Evolutionary conservation across 177 flowering plant genomes (phyloP).

Genomic region (Vitis hybrid): DNA sequence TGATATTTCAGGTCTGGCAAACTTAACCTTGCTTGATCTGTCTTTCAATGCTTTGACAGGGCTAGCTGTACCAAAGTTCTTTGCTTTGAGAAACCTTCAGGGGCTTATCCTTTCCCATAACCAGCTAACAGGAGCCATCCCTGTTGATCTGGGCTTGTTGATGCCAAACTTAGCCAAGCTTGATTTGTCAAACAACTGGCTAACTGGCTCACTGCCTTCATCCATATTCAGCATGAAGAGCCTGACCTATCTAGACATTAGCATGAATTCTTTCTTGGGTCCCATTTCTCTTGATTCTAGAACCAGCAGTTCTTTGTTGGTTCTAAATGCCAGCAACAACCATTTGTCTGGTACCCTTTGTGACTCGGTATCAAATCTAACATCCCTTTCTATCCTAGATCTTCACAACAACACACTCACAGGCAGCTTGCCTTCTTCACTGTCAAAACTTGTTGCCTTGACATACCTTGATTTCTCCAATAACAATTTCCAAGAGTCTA

Average conservation of each 20-base stretch:
- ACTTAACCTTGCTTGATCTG: constrained; percentile 48
- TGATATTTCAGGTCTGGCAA: constrained; percentile 31
- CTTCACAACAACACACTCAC: constrained; percentile 52
- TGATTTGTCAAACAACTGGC: constrained; percentile 42
- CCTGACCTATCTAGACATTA: constrained; percentile 45
- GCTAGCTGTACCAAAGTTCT: constrained; percentile 28
- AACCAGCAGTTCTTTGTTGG: constrained; percentile 34
- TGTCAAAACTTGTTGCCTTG: constrained; percentile 38
- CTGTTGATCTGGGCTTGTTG: constrained; percentile 34
- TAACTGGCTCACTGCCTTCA: constrained; percentile 43
- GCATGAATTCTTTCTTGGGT: constrained; percentile 51
- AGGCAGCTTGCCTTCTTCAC: constrained; percentile 44
- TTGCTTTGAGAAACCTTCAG: constrained; percentile 41
- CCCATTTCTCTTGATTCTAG: constrained; percentile 22
- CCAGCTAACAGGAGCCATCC: constrained; percentile 42
- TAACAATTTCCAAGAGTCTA: constrained; percentile 37
- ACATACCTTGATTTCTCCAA: constrained; percentile 56
- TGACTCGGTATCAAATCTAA: constrained; percentile 35
- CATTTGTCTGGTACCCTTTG: constrained; percentile 36
- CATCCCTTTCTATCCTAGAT: constrained; percentile 55
- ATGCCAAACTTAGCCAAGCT: constrained; percentile 50
- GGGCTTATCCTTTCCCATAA: constrained; percentile 62
- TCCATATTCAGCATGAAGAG: constrained; percentile 41
- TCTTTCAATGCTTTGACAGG: constrained; percentile 50
- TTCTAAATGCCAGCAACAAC: constrained; percentile 57